A percentile compares a stretch with the other conserved stretches of the same genome.
These are phyloP conservation scores for Fusarium bactridioides DNA, from an alignment of 2,329 filamentous ascomycete genomes.

Conservation along the genomic window DNA sequence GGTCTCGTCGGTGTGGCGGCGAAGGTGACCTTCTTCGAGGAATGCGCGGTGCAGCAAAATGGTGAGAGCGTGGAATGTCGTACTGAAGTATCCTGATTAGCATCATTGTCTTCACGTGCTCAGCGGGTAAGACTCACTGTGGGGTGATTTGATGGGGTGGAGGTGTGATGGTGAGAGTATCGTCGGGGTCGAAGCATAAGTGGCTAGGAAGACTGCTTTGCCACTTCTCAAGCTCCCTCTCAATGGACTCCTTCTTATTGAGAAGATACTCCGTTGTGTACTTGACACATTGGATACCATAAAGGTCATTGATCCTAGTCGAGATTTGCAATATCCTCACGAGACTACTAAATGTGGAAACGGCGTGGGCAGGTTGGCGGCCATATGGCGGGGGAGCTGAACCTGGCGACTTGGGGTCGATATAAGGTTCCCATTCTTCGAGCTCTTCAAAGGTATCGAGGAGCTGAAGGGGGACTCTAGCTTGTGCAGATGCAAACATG, in stretches of 20 bases:
- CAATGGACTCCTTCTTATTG: conserved; percentile 39
- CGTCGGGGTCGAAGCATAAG: conserved; percentile 41
- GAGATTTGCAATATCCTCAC: conserved; percentile 43
- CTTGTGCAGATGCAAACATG: conserved; percentile 45
- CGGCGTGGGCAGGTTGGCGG: conserved; percentile 42
- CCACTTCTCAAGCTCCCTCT: conserved; percentile 41
- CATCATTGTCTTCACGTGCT: not conserved
- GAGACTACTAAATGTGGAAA: conserved; percentile 42
- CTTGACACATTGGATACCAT: conserved; percentile 41
- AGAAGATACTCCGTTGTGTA: conserved; percentile 39
- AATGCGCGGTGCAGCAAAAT: conserved; percentile 57
- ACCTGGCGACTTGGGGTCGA: conserved; percentile 41
- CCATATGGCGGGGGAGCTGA: conserved; percentile 39
- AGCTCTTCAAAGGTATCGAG: conserved; percentile 47
- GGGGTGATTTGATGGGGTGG: conserved; percentile 44
- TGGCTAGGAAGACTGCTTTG: conserved; percentile 37
- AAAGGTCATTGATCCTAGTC: conserved; percentile 40
- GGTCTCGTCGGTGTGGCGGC: conserved; percentile 38
- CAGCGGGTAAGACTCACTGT: conserved; percentile 33
- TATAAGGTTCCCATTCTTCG: conserved; percentile 47
- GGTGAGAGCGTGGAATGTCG: conserved; percentile 51
- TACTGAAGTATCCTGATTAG: conserved; percentile 27
- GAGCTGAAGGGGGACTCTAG: conserved; percentile 43
- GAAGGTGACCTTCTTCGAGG: conserved; percentile 46
- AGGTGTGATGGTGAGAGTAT: conserved; percentile 38